A percentile compares a stretch with the other conserved stretches of the same genome.
phyloP scores from a whole-genome alignment of 176 grass and related monocot species.

The Urochloa ruziziensis region DNA sequence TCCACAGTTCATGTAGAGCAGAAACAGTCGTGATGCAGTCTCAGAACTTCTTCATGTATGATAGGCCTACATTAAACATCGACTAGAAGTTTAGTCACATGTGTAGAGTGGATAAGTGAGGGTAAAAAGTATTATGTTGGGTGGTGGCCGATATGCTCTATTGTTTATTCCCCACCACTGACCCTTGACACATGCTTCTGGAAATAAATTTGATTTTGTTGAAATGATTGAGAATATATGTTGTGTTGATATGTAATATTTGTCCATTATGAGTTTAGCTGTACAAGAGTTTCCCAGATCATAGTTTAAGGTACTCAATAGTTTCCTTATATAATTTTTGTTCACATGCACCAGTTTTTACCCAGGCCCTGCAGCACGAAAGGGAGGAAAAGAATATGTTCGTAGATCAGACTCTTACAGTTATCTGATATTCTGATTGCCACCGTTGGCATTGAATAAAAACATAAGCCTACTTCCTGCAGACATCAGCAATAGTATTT shows the following conservation, averaged over 20 bases:
- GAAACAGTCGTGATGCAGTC: not conserved
- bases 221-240: conserved; percentile 11
- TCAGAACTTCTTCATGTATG: not conserved
- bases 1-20: not conserved
- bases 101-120: not conserved
- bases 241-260: not conserved
- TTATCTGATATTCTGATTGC: conserved; percentile 5
- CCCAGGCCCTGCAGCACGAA: not conserved
- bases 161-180: not conserved
- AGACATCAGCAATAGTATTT: conserved; percentile 9
- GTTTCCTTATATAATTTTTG: too few species aligned
- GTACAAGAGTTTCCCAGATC: not conserved
- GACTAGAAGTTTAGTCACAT: not conserved
- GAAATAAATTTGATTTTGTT: not conserved
- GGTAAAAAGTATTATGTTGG: not conserved
- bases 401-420: not conserved
- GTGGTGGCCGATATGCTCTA: not conserved
- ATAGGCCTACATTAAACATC: not conserved
- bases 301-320: not conserved
- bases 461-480: not conserved
- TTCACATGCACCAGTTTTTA: too few species aligned
- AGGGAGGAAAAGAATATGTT: not conserved
- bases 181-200: not conserved
- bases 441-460: not conserved
- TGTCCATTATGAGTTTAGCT: not conserved